These are phyloP conservation scores for Plenodomus biglobosus DNA, from an alignment of 2,329 filamentous ascomycete species.

Conservation along the genomic window DNA sequence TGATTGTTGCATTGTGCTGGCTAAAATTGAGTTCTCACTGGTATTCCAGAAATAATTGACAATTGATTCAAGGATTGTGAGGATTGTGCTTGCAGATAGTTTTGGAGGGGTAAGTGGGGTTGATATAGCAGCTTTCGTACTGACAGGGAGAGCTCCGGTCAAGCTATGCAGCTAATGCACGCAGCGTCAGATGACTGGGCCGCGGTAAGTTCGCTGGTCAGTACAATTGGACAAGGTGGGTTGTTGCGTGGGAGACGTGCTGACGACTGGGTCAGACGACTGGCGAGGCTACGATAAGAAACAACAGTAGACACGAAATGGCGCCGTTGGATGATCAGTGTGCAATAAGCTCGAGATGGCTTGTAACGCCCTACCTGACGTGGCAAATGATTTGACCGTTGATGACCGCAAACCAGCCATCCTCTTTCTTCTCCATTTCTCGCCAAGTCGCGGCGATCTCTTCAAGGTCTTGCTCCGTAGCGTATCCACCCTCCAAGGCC, in stretches of 20 bases:
- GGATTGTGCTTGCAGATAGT: constrained; percentile 13
- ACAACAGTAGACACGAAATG: not conserved
- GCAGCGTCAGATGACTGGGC: constrained; percentile 36
- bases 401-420: constrained; percentile 47
- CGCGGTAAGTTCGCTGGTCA: constrained; percentile 19
- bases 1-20: constrained; percentile 34
- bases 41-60: not conserved
- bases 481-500: constrained; percentile 42
- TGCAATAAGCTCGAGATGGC: not conserved
- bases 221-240: constrained; percentile 25
- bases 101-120: constrained; percentile 41
- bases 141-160: constrained; percentile 18
- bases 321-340: not conserved
- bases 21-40: not conserved
- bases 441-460: constrained; percentile 45
- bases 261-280: constrained; percentile 1
- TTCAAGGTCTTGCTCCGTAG: constrained; percentile 45
- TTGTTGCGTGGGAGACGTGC: constrained; percentile 10
- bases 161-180: constrained; percentile 26
- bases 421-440: constrained; percentile 46
- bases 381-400: constrained; percentile 48
- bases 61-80: constrained; percentile 8
- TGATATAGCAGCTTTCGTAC: constrained; percentile 30
- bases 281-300: not conserved
- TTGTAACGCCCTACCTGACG: constrained; percentile 15